These are phyloP conservation scores for Salvia hispanica DNA, from an alignment of 257 asterid genomes.

Conservation along the genomic window DNA sequence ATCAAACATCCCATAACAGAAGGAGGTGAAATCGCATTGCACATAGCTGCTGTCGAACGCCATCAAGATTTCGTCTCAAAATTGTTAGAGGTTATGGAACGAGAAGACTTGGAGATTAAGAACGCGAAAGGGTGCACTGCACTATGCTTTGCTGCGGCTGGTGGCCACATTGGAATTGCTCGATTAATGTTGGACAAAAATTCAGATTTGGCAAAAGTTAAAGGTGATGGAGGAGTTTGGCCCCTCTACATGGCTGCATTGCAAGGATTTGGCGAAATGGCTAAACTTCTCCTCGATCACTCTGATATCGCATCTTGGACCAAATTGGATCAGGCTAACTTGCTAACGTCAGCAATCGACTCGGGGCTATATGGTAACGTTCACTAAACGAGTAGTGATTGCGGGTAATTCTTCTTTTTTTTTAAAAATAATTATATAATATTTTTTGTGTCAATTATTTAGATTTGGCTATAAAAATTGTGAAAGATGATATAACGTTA, in stretches of 20 bases:
- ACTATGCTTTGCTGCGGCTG: constrained; percentile 43
- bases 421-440: too few species aligned
- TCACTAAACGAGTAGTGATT: too few species aligned
- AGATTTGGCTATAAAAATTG: constrained; percentile 35
- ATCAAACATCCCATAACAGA: constrained; percentile 31
- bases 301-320: constrained; percentile 21
- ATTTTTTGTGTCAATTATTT: not conserved
- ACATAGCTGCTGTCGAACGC: constrained; percentile 37
- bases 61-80: constrained; percentile 25
- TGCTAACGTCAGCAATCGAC: constrained; percentile 31
- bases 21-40: constrained; percentile 41
- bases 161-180: constrained; percentile 36
- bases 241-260: constrained; percentile 42
- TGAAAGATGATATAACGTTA: not conserved
- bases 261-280: constrained; percentile 32
- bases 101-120: not conserved
- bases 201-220: constrained; percentile 4
- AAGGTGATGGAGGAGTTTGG: not conserved
- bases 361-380: constrained; percentile 33
- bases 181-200: not conserved
- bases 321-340: not conserved
- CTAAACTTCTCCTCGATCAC: constrained; percentile 9
- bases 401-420: too few species aligned
- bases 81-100: constrained; percentile 7
- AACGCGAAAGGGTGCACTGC: constrained; percentile 39